Evolutionary conservation across 805 yeast genomes (phyloP), one percentile per base, ranked within the genome.

Genomic region (Candida nemodendra): DNA sequence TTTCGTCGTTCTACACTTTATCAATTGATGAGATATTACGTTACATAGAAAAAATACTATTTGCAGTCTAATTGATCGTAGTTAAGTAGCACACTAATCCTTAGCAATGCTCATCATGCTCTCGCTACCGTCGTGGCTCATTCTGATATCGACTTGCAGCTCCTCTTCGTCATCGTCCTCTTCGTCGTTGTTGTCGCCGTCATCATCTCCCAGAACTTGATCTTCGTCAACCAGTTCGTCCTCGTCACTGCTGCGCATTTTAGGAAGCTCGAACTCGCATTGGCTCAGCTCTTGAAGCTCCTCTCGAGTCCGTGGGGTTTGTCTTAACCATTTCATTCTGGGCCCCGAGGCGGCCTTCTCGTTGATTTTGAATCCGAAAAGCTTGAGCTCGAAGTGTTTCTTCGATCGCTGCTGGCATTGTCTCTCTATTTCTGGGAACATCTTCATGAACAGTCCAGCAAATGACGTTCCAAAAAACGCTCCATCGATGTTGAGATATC

Each of bases 381-480:
- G 72, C 58, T 81, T 85, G 54, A 89, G 73, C 34, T 85, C 84
- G 57, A 74, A 82, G 42, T 69, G 75, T 47, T 69, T 66, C 50
- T 74, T 77, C 46, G 78, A 68, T 54, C 84, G 71, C 41, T 76
- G 69, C 39, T 73, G 71, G 49, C 87, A 81, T 54, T 84, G 88
- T 51, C 78, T 77, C 56, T 84, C 95, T 34, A 89, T 77, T 47
- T 88, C 97, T n/a, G 93, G 88, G 65, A 83, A 89, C 75, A 86
- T 84, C 57, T 89, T 85, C 44, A 93, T 78, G 53, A 93, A 84
- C 50, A 93, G 74, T 2, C 96, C 97, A 1, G 96, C 93, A 66
- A 93, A 93, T 24, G 95, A 81, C 0, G 98, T 88, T 4, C 99
- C 98, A 68, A 95, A 93, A 55, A 84, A 93, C 1, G 98, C 96